These are phyloP conservation scores for Pseudozyma hubeiensis DNA, from an alignment of 1,284 basidiomycete genomes.

Conservation along the genomic window DNA sequence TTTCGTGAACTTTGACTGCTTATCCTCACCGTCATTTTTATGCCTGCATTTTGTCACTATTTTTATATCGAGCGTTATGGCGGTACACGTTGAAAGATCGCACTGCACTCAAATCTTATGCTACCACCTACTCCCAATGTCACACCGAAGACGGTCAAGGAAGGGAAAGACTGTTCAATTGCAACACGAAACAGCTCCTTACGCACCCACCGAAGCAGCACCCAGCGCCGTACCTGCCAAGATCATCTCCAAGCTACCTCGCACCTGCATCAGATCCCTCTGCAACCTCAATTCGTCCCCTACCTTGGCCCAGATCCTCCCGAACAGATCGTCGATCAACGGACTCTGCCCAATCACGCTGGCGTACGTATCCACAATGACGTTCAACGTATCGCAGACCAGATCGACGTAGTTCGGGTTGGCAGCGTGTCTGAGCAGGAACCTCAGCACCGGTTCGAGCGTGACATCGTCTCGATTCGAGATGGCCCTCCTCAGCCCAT, in stretches of 20 bases:
- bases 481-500: slow-evolving; percentile 87
- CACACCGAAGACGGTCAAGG: no score
- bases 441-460: slow-evolving; percentile 86
- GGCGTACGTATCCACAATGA: slow-evolving; percentile 92
- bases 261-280: slow-evolving; percentile 82
- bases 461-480: slow-evolving; percentile 92
- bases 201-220: slow-evolving; percentile 23
- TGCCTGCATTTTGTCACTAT: no score
- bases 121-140: no score
- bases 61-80: no score
- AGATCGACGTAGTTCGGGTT: slow-evolving; percentile 92
- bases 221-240: slow-evolving; percentile 70
- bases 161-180: neutral
- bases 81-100: no score
- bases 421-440: slow-evolving; percentile 85
- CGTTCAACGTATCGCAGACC: slow-evolving; percentile 82
- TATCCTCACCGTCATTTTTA: no score
- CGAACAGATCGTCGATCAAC: slow-evolving; percentile 84
- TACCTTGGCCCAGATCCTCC: slow-evolving; percentile 84
- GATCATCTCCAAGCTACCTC: slow-evolving; percentile 93
- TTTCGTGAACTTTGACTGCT: no score
- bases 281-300: slow-evolving; percentile 90
- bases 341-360: slow-evolving; percentile 92
- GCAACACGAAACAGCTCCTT: neutral
- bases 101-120: no score